Evolutionary conservation across 2,329 filamentous ascomycete species (phyloP).

Genomic region (Massarina eburnea): DNA sequence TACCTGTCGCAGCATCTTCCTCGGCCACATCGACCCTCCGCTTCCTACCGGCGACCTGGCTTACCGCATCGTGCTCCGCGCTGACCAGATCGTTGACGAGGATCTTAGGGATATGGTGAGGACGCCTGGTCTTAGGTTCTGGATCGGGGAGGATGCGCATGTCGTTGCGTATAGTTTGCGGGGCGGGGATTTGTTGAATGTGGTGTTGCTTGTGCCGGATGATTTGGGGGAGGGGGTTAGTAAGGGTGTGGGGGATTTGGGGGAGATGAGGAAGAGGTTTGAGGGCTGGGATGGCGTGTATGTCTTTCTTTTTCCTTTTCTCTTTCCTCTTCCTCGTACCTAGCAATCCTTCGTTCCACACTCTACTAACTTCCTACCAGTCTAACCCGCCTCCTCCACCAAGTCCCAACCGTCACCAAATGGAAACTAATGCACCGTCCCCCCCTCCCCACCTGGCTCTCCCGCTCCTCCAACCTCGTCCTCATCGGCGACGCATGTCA

Average conservation of each 20-base stretch:
- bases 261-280: constrained; percentile 64
- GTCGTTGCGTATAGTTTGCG: constrained; percentile 65
- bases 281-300: constrained; percentile 64
- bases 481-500: constrained; percentile 26
- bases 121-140: constrained; percentile 59
- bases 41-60: constrained; percentile 65
- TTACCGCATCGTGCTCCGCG: constrained; percentile 61
- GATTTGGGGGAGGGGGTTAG: constrained; percentile 58
- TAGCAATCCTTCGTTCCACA: neutral
- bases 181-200: constrained; percentile 61
- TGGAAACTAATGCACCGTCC: constrained; percentile 67
- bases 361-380: constrained; percentile 5
- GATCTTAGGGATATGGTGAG: constrained; percentile 56
- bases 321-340: constrained; percentile 1
- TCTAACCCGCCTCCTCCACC: constrained; percentile 47
- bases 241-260: constrained; percentile 55
- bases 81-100: constrained; percentile 55
- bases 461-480: constrained; percentile 59
- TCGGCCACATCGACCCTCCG: constrained; percentile 52
- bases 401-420: constrained; percentile 64
- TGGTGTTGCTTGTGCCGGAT: constrained; percentile 67
- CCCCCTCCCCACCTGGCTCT: constrained; percentile 41
- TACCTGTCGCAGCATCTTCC: constrained; percentile 53
- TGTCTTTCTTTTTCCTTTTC: constrained; percentile 32
- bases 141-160: constrained; percentile 65